phyloP scores from a whole-genome alignment of 768 basidiomycete species.

The Xerocomus brunneocitrinus region DNA sequence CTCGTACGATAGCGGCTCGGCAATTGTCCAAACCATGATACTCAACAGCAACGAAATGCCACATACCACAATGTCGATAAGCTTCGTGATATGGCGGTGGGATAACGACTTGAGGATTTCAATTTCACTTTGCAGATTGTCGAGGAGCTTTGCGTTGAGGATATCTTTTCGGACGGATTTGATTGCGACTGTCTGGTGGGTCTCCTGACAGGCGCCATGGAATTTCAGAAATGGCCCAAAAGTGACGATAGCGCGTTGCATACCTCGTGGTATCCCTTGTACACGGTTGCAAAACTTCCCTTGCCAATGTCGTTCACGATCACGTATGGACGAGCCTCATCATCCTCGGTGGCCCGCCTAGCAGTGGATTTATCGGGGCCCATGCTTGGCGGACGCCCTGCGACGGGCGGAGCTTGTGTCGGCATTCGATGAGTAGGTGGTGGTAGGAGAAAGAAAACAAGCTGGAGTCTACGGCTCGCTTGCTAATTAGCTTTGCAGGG shows the following conservation, averaged over 20 bases:
- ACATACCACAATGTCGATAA: slow-evolving; percentile 88
- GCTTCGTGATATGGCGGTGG: slow-evolving; percentile 88
- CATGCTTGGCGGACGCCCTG: slow-evolving; percentile 23
- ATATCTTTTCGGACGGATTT: slow-evolving; percentile 90
- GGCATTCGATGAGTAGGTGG: slow-evolving; percentile 16
- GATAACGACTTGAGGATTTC: slow-evolving; percentile 91
- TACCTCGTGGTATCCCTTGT: slow-evolving; percentile 89
- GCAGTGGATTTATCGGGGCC: slow-evolving; percentile 24
- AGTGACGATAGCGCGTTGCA: slow-evolving; percentile 21
- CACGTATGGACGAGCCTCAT: slow-evolving; percentile 73
- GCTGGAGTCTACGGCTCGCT: slow-evolving; percentile 10
- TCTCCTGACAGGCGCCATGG: slow-evolving; percentile 49
- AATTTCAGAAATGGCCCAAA: neutral
- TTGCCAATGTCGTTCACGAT: slow-evolving; percentile 75
- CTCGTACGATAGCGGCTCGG: neutral
- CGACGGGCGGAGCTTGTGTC: slow-evolving; percentile 13
- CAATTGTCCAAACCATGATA: neutral
- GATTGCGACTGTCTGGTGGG: slow-evolving; percentile 78
- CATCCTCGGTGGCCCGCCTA: slow-evolving; percentile 46
- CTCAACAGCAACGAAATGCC: neutral
- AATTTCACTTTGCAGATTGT: slow-evolving; percentile 98
- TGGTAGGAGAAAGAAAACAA: slow-evolving; percentile 13
- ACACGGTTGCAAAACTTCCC: slow-evolving; percentile 95
- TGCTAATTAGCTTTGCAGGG: slow-evolving; percentile 26
- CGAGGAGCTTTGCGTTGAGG: slow-evolving; percentile 87